A percentile compares a stretch with the other conserved stretches of the same genome.
Evolutionary conservation across 352 stramenopile genomes (phyloP).

Genomic region (Globisporangium yorkense): DNA sequence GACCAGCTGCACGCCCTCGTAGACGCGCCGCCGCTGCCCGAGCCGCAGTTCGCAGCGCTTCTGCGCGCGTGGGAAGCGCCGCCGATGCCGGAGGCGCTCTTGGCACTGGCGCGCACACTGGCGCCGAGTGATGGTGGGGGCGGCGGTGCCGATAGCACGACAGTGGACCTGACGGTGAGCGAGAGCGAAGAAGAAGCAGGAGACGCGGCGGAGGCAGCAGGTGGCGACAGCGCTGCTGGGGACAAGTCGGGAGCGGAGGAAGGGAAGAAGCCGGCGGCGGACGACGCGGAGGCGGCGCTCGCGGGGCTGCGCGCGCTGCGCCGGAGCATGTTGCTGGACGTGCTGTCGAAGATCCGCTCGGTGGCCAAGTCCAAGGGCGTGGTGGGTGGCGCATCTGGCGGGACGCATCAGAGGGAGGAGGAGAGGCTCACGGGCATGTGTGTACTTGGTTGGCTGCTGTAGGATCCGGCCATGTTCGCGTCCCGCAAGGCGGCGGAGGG

Average conservation of each 20-base stretch:
- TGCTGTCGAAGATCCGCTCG: slow-evolving; percentile 76
- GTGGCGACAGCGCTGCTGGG: not conserved
- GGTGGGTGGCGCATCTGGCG: slow-evolving; percentile 7
- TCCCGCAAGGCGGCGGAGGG: slow-evolving; percentile 3
- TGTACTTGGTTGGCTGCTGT: not conserved
- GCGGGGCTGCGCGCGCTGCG: slow-evolving; percentile 41
- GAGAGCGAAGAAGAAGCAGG: not conserved
- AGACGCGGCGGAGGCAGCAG: not conserved
- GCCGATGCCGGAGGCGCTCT: slow-evolving; percentile 26
- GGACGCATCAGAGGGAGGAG: too few species aligned
- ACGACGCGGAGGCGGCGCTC: slow-evolving; percentile 21
- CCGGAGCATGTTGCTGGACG: slow-evolving; percentile 71
- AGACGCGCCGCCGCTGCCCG: slow-evolving; percentile 30
- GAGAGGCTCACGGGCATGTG: not conserved
- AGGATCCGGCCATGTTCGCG: slow-evolving; percentile 50
- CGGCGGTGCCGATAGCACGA: not conserved
- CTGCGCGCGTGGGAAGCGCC: slow-evolving; percentile 42
- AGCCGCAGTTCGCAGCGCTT: slow-evolving; percentile 38
- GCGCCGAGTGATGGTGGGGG: slow-evolving; percentile 17
- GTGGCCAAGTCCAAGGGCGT: slow-evolving; percentile 72
- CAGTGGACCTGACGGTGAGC: not conserved
- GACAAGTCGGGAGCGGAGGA: too few species aligned
- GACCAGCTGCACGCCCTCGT: slow-evolving; percentile 27
- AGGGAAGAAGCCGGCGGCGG: too few species aligned
- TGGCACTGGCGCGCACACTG: slow-evolving; percentile 29